Base-by-base conservation (phyloP, 2,329 filamentous ascomycete species). In the Saccharata proteae region DNA sequence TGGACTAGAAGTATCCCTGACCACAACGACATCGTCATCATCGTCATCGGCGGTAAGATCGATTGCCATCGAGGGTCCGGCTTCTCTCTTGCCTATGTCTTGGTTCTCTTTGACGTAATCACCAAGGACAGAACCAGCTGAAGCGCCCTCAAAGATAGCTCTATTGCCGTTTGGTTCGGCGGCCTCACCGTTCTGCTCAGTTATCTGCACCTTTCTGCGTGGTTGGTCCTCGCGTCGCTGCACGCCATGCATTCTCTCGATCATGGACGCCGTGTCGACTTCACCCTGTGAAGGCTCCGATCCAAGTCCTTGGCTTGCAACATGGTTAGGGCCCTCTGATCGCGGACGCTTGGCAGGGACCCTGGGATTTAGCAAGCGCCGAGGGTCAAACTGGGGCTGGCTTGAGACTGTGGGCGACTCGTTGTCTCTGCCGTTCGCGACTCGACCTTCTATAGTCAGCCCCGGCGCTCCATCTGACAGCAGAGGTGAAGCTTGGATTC, bases 181-280 rank as follows among this genome's bases (percentile, higher is more conserved):
- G 5, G n/a, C 16, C 17, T 21, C n/a, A 21, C 7, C n/a, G 19
- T 21, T 30, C 11, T 16, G 9, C n/a, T 40, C 59, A 28, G 64
- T 58, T 13, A 56, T 49, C 10, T 66, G 59, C 6, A 50, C 40
- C 9, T 35, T 29, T 48, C 74, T 85, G 32, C 74, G 58, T 30
- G 80, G 72, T 47, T 52, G 64, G 39, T 47, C 61, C 44, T 63
- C 61, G 16, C 85, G 78, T 30, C 77, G 68, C 41, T 81, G 69
- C 10, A 92, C 71, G 41, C 78, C 76, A 50, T 86, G 82, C 49
- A 85, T 65, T 18, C 74, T 70, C 52, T 92, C 82, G 26, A 93
- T 72, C 59, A 85, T 72, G 34, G 59, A 58, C 7, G 67, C 64
- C 42, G 73, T 66, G 16, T 71, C 69, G 11, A 33, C 22, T 17